Base-by-base conservation (phyloP, 352 stramenopile genomes). In the Globisporangium polare region DNA sequence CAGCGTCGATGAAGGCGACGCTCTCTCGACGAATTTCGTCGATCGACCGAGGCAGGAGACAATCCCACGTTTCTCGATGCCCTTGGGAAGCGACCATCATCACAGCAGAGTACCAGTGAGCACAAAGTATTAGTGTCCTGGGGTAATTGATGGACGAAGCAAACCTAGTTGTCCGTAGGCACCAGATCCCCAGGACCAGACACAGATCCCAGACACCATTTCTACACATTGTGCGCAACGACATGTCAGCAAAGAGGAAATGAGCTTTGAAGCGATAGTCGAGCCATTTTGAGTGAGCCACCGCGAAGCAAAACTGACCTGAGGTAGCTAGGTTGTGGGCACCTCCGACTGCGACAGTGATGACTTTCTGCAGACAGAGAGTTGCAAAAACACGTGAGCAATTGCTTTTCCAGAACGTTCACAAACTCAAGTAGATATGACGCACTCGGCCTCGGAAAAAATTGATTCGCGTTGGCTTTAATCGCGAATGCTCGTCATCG, bases 21-120 rank as follows among this genome's bases (percentile, higher is more conserved):
- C 35, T 68, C 63, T 92, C 79, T 22, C 67, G 60, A 12, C 73
- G 74, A 46, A 94, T 85, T 42, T 91, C 81, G 53, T 89, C 74
- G 12, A 94, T 68, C n/a, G 78, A 81, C 20, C 72, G 69, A 12
- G 85, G 85, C n/a, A 87, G 35, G 26, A 75, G 62, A 1, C 58
- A 50, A 58, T 90, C 79, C 85, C 85, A 94, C 0, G 77, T 90
- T 41, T 92, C 80, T 26, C 75, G 80, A 53, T 94, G 85, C 2
- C 84, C 82, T 88, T 53, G 15, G 12, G 5, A 31, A 45, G 13
- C 10, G 31, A 18, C n/a, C 17, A 22, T 35, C 17, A 9, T 15
- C 13, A 45, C 17, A 47, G 18, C 5, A 13, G 29, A 13, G 33
- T 39, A 39, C 33, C 33, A 39, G 59, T 7, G 46, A 37, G 17